Base-by-base conservation (phyloP, 2,329 filamentous ascomycete species). In the Paecilomyces dactylethromorphus region DNA sequence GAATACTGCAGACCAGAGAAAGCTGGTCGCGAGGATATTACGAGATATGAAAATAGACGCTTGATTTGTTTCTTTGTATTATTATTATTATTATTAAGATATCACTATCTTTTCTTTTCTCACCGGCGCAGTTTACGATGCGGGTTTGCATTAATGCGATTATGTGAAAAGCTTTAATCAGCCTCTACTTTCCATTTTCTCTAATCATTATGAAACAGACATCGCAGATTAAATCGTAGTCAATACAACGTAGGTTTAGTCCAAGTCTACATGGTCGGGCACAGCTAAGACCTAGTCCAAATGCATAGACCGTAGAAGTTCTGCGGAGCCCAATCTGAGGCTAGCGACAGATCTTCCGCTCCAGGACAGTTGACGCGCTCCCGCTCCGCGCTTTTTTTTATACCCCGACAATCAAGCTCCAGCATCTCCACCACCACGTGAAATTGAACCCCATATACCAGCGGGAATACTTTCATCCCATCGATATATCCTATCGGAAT, bases 1-100 rank as follows among this genome's bases (percentile, higher is more conserved):
- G 57, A 68, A 66, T 6, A 61, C 74, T 26, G 67, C 71, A 52
- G 79, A 79, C 58, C 78, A 80, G 65, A 77, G 72, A 66, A 81
- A 79, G 64, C 54, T 79, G 56, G 76, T 79, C 32, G 72, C 72
- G 54, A 77, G 66, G 63, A 65, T 78, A 54, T 65, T 80, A 58
- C 72, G 69, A 58, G 76, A 78, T 54, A 69, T 78, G 70, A 72
- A 74, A 59, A 61, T 75, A 45, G 68, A 67, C 22, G 63, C 65
- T 50, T 73, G 58, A 70, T 57, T 18, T 33, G 49, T 39, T 45
- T 50, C 51, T 55, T 58, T 58, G n/a, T 55, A 18, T 45, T 7
- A 18, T 15, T 39, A 39, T 39, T 39, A 35, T 15, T 39, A 39
- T 45, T 45, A 21, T 45, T n/a, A n/a, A 18, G 39, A 45, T 45